These are phyloP conservation scores for Lipomyces kockii DNA, from an alignment of 805 yeast genomes.

Conservation along the genomic window DNA sequence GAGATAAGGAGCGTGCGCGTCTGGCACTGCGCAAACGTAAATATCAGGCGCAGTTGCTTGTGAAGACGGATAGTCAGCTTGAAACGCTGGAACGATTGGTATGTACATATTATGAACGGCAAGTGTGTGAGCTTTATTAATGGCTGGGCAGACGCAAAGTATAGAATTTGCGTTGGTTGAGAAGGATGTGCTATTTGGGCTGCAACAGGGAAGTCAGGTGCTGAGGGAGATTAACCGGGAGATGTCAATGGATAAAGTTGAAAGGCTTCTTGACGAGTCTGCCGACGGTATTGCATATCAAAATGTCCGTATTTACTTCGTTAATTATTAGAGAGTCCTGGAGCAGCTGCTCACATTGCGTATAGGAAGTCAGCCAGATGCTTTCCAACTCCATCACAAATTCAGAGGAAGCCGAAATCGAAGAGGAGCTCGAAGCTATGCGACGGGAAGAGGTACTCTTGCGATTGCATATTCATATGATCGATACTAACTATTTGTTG, in stretches of 20 bases:
- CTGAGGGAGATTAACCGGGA: constrained; percentile 77
- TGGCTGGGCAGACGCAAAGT: constrained; percentile 36
- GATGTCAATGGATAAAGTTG: constrained; percentile 77
- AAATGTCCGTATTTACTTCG: constrained; percentile 49
- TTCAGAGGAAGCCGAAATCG: constrained; percentile 46
- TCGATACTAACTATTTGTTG: constrained; percentile 1
- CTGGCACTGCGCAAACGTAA: constrained; percentile 75
- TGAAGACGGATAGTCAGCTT: constrained; percentile 75
- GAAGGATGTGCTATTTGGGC: constrained; percentile 78
- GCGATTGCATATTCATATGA: constrained; percentile 32
- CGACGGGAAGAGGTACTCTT: constrained; percentile 40
- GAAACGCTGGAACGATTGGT: constrained; percentile 79
- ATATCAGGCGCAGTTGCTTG: constrained; percentile 75
- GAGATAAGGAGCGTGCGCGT: constrained; percentile 65
- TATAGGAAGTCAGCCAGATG: constrained; percentile 47
- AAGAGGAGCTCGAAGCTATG: constrained; percentile 41
- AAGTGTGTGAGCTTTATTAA: neutral
- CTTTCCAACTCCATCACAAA: constrained; percentile 47
- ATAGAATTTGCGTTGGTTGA: constrained; percentile 91
- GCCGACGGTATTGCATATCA: constrained; percentile 82
- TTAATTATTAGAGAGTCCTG: constrained; percentile 12
- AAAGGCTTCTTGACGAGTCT: constrained; percentile 78
- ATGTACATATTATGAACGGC: constrained; percentile 47
- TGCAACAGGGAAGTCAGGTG: constrained; percentile 78
- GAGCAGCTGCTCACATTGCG: neutral